Evolutionary conservation across 768 basidiomycete species (phyloP), one percentile per base, ranked within the genome.

Genomic region (Tephrocybe sp.): DNA sequence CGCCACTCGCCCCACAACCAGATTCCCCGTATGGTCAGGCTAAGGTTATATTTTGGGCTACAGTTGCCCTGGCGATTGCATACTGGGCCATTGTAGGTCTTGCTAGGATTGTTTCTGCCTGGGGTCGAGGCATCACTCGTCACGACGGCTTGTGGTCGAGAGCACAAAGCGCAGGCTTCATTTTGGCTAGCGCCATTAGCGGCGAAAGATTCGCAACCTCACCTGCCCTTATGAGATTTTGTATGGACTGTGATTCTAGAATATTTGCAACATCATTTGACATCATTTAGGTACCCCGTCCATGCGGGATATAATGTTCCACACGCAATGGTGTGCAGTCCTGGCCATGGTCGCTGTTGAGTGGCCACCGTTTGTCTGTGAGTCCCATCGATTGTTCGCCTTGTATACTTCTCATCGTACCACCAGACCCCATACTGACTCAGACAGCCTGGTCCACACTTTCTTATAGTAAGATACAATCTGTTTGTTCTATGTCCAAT

Each of bases 301-400:
- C 5, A 70, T 94, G 69, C 77, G 94, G 45, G 97, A 99, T 65
- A 78, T 99, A 43, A 79, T 97, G 42, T 88, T 92, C 65, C 92
- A 94, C 60, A 89, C 94, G 0, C 94, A 97, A 57, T 97, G 90
- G 88, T 91, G 88, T 64, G 80, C 91, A 33, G 79, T 86, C 25
- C 73, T 99, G 12, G 84, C 83, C 25, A 94, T 97, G 89, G 84
- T 98, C 46, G 91, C 95, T 27, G 92, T 98, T 18, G 79, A 91
- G 63, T 99, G 95, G 95, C 95, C 97, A 0, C 73, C 76, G 13
- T 97, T 94, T 65, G 78, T 87, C 52, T 98, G 94, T 94, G 59
- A 56, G 55, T 43, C 3, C 24, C 16, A 25, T 16, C 3, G 25
- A 8, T 23, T 12, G 13, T 31, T 23, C 12, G 10, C 18, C 15